phyloP scores from a whole-genome alignment of 106 monocot genomes.

The Dendrobium huoshanense region DNA sequence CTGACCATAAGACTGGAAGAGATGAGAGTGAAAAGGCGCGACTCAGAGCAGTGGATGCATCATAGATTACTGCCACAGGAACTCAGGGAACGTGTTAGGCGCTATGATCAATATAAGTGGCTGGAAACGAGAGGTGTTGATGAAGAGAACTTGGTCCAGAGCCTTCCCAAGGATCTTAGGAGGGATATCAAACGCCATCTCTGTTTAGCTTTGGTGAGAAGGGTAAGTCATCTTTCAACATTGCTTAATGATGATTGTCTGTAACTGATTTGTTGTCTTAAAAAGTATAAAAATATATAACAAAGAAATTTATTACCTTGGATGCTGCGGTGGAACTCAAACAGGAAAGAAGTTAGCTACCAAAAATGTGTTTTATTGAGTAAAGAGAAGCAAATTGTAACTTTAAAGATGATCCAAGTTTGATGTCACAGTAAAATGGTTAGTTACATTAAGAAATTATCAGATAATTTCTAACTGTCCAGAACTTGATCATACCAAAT shows the following conservation, averaged over 20 bases:
- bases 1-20: conserved; percentile 73
- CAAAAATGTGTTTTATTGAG: too few species aligned
- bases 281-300: too few species aligned
- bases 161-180: conserved; percentile 66
- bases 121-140: conserved; percentile 88
- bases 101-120: conserved; percentile 96
- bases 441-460: too few species aligned
- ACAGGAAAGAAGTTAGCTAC: too few species aligned
- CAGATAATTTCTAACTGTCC: too few species aligned
- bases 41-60: conserved; percentile 99
- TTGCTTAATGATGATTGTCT: neutral
- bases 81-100: conserved; percentile 75
- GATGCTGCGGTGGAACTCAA: too few species aligned
- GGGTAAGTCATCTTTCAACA: conserved; percentile 26
- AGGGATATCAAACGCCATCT: conserved; percentile 83
- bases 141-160: conserved; percentile 70
- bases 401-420: too few species aligned
- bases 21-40: conserved; percentile 85
- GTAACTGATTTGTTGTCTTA: neutral
- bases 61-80: conserved; percentile 76
- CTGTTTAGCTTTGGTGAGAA: conserved; percentile 55
- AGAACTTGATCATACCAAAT: too few species aligned
- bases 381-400: too few species aligned
- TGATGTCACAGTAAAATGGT: too few species aligned
- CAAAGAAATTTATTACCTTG: too few species aligned